Evolutionary conservation across 2,329 filamentous ascomycete genomes (phyloP), one percentile per base, ranked within the genome.

Genomic region (Colletotrichum sp.): DNA sequence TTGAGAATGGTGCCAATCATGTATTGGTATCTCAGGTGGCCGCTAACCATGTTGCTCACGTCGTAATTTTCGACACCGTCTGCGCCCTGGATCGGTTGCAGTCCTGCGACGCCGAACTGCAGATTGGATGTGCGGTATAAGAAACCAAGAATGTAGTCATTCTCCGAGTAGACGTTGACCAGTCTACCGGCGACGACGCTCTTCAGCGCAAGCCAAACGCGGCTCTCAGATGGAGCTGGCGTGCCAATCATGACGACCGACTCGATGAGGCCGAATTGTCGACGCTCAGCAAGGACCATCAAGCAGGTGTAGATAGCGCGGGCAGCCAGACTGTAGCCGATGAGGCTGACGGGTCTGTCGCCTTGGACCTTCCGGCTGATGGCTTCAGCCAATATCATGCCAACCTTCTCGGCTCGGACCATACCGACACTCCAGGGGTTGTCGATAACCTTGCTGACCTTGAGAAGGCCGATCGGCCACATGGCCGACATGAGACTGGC

Each of bases 121-220:
- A 96, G 91, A 79, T 93, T 95, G 70, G 94, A 95, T 4, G 92
- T 95, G 67, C 96, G 93, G 83, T 96, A 98, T 52, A 98, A 88
- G 82, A 98, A 98, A 1, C 93, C 96, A 4, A 99, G 92, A 28
- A 98, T 92, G 79, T 95, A 96, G 83, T 99, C 96, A 63, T 95
- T 95, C 68, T 94, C 92, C 1, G 95, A 98, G 83, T 93, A 98
- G 5, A 97, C 95, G 80, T 98, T 99, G 81, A 98, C 90, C n/a
- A 98, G 88, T 26, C 96, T 92, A 0, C 96, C 96, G 55, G 92
- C 90, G 6, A 98, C 95, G 4, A 96, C 94, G 75, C 92, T 93
- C 77, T 95, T 93, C 81, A 98, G 90, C 8, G 92, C 89, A 32
- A 94, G 89, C 96, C 96, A 98, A 69, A 95, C 92, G 9, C 90